phyloP scores from a whole-genome alignment of 2,329 filamentous ascomycete genomes.

The Penicillium digitatum region DNA sequence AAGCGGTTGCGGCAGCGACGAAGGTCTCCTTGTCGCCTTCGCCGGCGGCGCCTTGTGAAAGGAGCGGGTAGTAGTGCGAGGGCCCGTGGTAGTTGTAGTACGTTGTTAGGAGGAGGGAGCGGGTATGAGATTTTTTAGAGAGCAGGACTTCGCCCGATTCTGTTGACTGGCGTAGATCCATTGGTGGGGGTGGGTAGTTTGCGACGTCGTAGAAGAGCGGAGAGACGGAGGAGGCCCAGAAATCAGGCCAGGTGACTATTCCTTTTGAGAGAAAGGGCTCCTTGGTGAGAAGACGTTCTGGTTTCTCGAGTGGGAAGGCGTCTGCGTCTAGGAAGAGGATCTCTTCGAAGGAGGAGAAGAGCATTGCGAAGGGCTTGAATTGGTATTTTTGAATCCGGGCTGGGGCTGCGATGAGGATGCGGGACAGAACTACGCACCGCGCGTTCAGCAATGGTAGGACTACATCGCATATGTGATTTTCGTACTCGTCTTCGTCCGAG shows the following conservation, averaged over 20 bases:
- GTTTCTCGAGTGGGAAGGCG: constrained; percentile 43
- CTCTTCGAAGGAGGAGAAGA: constrained; percentile 50
- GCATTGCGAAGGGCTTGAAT: constrained; percentile 48
- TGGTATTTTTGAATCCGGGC: constrained; percentile 44
- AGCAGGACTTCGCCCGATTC: constrained; percentile 51
- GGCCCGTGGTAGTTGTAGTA: constrained; percentile 58
- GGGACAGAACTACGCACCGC: constrained; percentile 43
- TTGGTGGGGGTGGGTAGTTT: constrained; percentile 29
- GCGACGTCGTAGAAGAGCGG: constrained; percentile 47
- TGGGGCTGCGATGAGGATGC: constrained; percentile 36
- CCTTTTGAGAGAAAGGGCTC: constrained; percentile 42
- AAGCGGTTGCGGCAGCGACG: constrained; percentile 41
- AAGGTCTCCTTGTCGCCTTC: constrained; percentile 54
- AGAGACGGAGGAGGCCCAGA: constrained; percentile 45
- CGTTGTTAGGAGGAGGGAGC: constrained; percentile 48
- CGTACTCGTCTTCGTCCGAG: constrained; percentile 41
- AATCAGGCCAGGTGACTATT: constrained; percentile 32
- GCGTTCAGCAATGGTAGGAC: constrained; percentile 44
- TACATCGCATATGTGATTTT: constrained; percentile 42
- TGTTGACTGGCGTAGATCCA: constrained; percentile 36
- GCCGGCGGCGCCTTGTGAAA: constrained; percentile 41
- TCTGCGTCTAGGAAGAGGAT: constrained; percentile 51
- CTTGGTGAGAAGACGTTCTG: constrained; percentile 40
- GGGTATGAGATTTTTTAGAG: constrained; percentile 47
- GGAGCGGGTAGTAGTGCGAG: constrained; percentile 46